Evolutionary conservation across 2,329 filamentous ascomycete species (phyloP).

Genomic region (Phaeosphaeriaceae sp.): DNA sequence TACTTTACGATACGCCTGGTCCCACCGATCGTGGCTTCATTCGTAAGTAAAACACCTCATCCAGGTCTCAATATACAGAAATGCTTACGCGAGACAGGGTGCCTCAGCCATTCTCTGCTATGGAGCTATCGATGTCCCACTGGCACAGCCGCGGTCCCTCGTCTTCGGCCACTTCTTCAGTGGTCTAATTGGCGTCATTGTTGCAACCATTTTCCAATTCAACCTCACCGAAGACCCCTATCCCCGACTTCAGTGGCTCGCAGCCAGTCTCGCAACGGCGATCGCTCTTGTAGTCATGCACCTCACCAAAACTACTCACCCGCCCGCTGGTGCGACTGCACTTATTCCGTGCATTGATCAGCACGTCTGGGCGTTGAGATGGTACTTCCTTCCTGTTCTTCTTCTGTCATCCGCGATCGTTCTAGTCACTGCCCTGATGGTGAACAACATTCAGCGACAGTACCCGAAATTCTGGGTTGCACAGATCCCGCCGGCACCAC

Average conservation of each 20-base stretch:
- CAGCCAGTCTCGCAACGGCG: conserved; percentile 52
- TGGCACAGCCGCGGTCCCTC: conserved; percentile 55
- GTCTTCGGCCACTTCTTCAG: conserved; percentile 56
- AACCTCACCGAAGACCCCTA: conserved; percentile 34
- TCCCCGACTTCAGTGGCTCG: conserved; percentile 52
- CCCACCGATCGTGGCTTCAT: conserved; percentile 52
- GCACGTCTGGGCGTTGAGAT: conserved; percentile 50
- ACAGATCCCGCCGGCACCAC: conserved; percentile 36
- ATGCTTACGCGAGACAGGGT: conserved; percentile 38
- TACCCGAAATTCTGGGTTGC: conserved; percentile 59
- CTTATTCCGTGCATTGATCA: conserved; percentile 52
- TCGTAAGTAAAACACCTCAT: conserved; percentile 31
- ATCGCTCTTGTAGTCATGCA: conserved; percentile 56
- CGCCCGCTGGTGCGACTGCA: conserved; percentile 57
- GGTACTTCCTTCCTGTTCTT: conserved; percentile 54
- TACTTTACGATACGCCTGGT: conserved; percentile 50
- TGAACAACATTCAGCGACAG: conserved; percentile 56
- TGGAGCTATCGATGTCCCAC: conserved; percentile 54
- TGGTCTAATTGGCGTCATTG: conserved; percentile 53
- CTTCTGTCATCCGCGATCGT: conserved; percentile 52
- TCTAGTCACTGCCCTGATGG: conserved; percentile 48
- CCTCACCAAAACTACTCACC: conserved; percentile 56
- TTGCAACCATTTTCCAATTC: conserved; percentile 55
- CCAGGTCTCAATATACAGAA: conserved; percentile 7
- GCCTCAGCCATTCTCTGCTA: conserved; percentile 57